Conservation (phyloP, 208 protist species). For the Perkinsela sp. region DNA sequence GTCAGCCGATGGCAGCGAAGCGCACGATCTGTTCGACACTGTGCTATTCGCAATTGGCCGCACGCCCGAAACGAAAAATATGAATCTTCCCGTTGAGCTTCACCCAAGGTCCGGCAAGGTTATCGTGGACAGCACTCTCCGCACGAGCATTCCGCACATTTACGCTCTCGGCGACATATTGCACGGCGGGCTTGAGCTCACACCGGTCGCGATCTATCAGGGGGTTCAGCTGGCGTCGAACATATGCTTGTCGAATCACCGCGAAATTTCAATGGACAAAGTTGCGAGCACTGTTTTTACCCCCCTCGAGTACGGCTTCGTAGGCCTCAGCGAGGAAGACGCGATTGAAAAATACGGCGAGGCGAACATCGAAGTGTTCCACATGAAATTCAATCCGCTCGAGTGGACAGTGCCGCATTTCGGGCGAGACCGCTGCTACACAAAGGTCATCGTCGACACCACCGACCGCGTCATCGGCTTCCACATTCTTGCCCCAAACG, state of each 20-base stretch:
- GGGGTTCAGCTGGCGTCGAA: conserved; percentile 22
- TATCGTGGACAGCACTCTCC: conserved; percentile 8
- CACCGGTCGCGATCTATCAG: conserved; percentile 56
- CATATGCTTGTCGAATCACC: conserved; percentile 9
- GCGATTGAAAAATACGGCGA: conserved; percentile 24
- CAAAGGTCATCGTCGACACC: conserved; percentile 30
- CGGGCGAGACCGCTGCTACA: conserved; percentile 15
- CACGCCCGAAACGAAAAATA: conserved; percentile 7
- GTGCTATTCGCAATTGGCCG: conserved; percentile 53
- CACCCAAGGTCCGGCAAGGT: conserved; percentile 15
- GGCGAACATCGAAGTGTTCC: conserved; percentile 39
- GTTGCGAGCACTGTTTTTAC: conserved; percentile 68
- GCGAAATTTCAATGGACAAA: conserved; percentile 11
- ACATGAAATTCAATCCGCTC: conserved; percentile 31
- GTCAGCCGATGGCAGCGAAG: not conserved
- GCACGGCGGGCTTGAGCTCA: conserved; percentile 17
- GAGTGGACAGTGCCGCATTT: conserved; percentile 22
- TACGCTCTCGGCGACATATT: conserved; percentile 52
- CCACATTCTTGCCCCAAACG: conserved; percentile 53
- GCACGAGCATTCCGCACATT: conserved; percentile 32
- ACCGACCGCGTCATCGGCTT: conserved; percentile 45
- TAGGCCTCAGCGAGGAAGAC: conserved; percentile 40
- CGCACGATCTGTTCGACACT: conserved; percentile 25
- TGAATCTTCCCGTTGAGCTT: conserved; percentile 19
- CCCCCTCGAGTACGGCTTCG: conserved; percentile 56